Evolutionary conservation across 805 yeast species (phyloP), one percentile per base, ranked within the genome.

Genomic region (Metschnikowia koreensis): DNA sequence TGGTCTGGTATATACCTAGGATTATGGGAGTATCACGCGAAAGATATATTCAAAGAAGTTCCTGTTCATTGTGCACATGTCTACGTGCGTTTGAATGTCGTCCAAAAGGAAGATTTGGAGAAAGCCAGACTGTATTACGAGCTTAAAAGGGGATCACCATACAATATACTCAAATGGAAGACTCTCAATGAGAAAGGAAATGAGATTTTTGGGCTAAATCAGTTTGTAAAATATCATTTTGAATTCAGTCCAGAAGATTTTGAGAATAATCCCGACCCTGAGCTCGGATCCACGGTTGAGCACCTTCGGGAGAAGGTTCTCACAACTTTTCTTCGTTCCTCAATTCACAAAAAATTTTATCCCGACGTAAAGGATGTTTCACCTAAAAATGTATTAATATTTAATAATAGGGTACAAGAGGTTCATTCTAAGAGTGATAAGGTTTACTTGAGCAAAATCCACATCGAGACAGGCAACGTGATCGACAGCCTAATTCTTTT

Each of bases 161-260:
- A 56, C 50, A 68, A 65, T 46, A 42, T 69, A 3, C 54, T 52
- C 47, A 51, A 51, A 22, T 53, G 59, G 59, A 53, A 41, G n/a
- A 38, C 36, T 33, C 50, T 59, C 26, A 50, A 52, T 59, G 50
- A 58, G 54, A 46, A 65, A 65, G 59, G 58, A 15, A 22, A 13
- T 3, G 44, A 48, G 29, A 38, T 53, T 12, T 59, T 59, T 28
- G 47, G 48, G 33, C 57, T 59, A 27, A 66, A 62, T 54, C 44
- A 55, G 47, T 58, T 54, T 27, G 59, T 86, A 33, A 73, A 71
- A 27, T 88, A 84, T 63, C 87, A 87, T 65, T 76, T 87, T 58
- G 96, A 88, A 63, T 89, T 89, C 66, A 81, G 88, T 31, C 94
- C 96, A 0, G 92, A 86, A 59, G 96, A 89, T 60, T 88, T 82